These are phyloP conservation scores for Didymella arachidicola DNA, from an alignment of 2,329 filamentous ascomycete species.

Conservation along the genomic window DNA sequence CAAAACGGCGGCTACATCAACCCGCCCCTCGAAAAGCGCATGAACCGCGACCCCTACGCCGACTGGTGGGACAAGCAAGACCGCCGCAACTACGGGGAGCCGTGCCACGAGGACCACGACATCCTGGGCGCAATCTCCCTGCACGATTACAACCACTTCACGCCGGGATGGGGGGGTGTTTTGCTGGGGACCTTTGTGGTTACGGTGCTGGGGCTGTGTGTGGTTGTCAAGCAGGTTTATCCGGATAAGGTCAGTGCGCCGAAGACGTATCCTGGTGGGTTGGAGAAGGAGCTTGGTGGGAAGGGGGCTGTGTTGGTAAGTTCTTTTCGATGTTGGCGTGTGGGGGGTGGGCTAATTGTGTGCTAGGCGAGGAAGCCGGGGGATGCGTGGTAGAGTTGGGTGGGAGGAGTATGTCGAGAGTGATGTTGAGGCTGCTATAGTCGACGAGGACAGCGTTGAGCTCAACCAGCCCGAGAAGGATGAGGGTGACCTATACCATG, in stretches of 20 bases:
- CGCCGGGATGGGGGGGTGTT: conserved; percentile 74
- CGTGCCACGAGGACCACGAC: conserved; percentile 96
- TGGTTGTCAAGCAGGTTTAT: conserved; percentile 51
- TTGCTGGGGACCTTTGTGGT: conserved; percentile 56
- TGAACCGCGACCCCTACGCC: conserved; percentile 89
- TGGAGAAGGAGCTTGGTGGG: conserved; percentile 59
- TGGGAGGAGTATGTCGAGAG: conserved; percentile 35
- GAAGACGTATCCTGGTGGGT: conserved; percentile 56
- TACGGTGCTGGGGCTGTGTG: conserved; percentile 51
- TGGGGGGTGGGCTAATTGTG: conserved; percentile 12
- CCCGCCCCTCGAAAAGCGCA: conserved; percentile 80
- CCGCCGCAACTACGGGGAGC: conserved; percentile 94
- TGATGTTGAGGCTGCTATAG: conserved; percentile 36
- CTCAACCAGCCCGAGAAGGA: conserved; percentile 49
- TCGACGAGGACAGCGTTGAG: conserved; percentile 46
- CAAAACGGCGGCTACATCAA: conserved; percentile 89
- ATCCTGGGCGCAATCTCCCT: conserved; percentile 87
- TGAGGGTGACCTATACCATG: conserved; percentile 51
- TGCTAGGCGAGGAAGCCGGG: conserved; percentile 35
- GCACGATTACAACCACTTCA: conserved; percentile 86
- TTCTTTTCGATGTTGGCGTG: conserved; percentile 2
- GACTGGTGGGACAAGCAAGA: conserved; percentile 99
- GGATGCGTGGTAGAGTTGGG: conserved; percentile 26
- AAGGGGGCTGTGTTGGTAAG: conserved; percentile 52
- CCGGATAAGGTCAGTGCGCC: conserved; percentile 57